A percentile compares a stretch with the other conserved stretches of the same genome.
phyloP scores from a whole-genome alignment of 176 grass and related monocot species.

The Eragrostis curvula region DNA sequence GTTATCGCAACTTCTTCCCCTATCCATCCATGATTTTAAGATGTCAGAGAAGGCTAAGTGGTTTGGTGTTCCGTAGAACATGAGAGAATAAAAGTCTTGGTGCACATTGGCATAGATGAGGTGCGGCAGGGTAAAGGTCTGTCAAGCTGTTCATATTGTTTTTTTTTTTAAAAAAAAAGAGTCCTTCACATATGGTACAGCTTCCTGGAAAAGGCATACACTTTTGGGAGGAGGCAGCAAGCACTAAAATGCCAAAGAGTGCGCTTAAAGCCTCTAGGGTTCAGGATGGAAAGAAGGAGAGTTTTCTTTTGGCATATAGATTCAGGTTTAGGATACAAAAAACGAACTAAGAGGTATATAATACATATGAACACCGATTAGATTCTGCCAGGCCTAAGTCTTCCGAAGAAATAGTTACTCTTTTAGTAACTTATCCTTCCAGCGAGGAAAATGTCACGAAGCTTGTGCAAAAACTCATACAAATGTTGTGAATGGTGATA shows the following conservation, averaged over 20 bases:
- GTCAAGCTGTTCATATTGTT: too few species aligned
- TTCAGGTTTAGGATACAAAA: background rate
- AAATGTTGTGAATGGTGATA: background rate
- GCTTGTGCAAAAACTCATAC: background rate
- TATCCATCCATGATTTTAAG: background rate
- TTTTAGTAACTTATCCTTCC: background rate
- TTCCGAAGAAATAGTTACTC: background rate
- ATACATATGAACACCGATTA: background rate
- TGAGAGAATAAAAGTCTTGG: background rate
- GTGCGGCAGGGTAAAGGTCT: background rate
- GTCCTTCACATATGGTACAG: constrained; percentile 23
- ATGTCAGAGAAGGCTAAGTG: background rate
- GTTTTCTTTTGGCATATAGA: background rate
- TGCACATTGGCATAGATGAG: background rate
- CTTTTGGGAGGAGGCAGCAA: background rate
- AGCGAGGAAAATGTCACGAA: background rate
- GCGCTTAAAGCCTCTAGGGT: background rate
- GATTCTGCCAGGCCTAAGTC: background rate
- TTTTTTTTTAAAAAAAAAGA: too few species aligned
- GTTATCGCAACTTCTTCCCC: background rate
- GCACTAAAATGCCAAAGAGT: background rate
- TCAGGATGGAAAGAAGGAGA: background rate
- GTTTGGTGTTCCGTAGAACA: background rate
- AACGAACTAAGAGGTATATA: background rate
- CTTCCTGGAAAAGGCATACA: background rate